Evolutionary conservation across 2,329 filamentous ascomycete species (phyloP).

Genomic region (Phyllosticta citribraziliensis): DNA sequence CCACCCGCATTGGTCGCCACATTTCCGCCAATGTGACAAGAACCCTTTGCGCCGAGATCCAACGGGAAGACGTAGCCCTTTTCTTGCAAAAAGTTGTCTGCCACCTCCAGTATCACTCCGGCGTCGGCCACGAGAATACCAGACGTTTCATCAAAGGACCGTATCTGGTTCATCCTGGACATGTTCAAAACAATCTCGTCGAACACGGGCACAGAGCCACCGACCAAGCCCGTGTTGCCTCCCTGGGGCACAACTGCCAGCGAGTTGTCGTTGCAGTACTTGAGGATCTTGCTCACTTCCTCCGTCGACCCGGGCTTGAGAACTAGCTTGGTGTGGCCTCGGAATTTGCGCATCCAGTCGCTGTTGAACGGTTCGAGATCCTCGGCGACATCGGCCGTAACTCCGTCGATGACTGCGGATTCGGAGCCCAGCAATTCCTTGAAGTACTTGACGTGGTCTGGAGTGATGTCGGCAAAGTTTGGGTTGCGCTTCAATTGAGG

Average conservation of each 20-base stretch:
- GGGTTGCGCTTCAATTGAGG: slow-evolving; percentile 72
- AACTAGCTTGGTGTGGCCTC: slow-evolving; percentile 78
- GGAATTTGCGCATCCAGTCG: slow-evolving; percentile 99
- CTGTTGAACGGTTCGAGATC: slow-evolving; percentile 89
- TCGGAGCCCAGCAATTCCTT: slow-evolving; percentile 67
- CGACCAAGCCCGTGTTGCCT: slow-evolving; percentile 92
- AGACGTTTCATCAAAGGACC: slow-evolving; percentile 86
- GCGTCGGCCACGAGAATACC: slow-evolving; percentile 85
- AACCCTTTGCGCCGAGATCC: slow-evolving; percentile 95
- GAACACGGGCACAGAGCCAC: slow-evolving; percentile 91
- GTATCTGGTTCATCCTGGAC: slow-evolving; percentile 80
- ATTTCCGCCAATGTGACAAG: slow-evolving; percentile 92
- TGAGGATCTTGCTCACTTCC: slow-evolving; percentile 81
- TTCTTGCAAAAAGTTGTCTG: slow-evolving; percentile 76
- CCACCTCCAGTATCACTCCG: slow-evolving; percentile 81
- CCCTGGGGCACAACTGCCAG: slow-evolving; percentile 94
- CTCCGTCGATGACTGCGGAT: slow-evolving; percentile 74
- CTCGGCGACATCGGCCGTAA: slow-evolving; percentile 61
- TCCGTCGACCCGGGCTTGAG: slow-evolving; percentile 76
- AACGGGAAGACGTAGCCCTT: slow-evolving; percentile 85
- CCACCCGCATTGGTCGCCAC: slow-evolving; percentile 94
- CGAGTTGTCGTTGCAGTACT: slow-evolving; percentile 89
- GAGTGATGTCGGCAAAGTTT: slow-evolving; percentile 62
- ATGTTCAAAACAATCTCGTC: slow-evolving; percentile 96
- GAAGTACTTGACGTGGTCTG: slow-evolving; percentile 76